phyloP scores from a whole-genome alignment of 495 filamentous ascomycete species.

The Hyaloscypha bicolor region DNA sequence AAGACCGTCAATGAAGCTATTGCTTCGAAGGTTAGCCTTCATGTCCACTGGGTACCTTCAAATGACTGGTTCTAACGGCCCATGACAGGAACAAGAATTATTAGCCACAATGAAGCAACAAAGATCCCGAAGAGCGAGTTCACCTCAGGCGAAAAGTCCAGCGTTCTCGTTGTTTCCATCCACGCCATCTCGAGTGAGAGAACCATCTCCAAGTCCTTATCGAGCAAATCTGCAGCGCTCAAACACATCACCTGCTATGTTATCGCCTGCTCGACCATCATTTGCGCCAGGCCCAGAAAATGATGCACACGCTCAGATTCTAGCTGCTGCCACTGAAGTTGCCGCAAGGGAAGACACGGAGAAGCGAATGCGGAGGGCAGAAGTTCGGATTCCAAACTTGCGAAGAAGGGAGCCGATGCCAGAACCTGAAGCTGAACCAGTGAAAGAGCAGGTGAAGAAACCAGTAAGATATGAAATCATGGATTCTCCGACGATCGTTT shows the following conservation, averaged over 20 bases:
- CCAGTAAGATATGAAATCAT: background rate
- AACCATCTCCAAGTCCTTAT: slow-evolving; percentile 17
- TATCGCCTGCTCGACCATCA: slow-evolving; percentile 44
- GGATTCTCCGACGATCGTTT: background rate
- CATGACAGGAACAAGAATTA: slow-evolving; percentile 30
- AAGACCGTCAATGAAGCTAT: slow-evolving; percentile 52
- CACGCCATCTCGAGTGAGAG: slow-evolving; percentile 38
- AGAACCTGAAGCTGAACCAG: slow-evolving; percentile 21
- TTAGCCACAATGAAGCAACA: slow-evolving; percentile 31
- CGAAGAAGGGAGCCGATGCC: slow-evolving; percentile 26
- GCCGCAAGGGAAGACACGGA: background rate
- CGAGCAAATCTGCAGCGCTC: slow-evolving; percentile 57
- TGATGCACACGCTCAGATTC: slow-evolving; percentile 20
- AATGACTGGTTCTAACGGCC: slow-evolving; percentile 24
- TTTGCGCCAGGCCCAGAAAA: slow-evolving; percentile 29
- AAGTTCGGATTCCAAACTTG: slow-evolving; percentile 20
- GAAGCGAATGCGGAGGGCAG: background rate
- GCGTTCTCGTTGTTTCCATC: slow-evolving; percentile 68
- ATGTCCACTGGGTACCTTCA: slow-evolving; percentile 16
- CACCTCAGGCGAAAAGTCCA: slow-evolving; percentile 60
- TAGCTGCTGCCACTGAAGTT: slow-evolving; percentile 6
- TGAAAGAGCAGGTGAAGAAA: slow-evolving; percentile 6
- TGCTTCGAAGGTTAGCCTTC: slow-evolving; percentile 36
- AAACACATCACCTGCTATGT: slow-evolving; percentile 57
- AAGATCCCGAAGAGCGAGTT: slow-evolving; percentile 55